phyloP scores from a whole-genome alignment of 2,329 filamentous ascomycete genomes.

The Ophioceras dolichostomum region DNA sequence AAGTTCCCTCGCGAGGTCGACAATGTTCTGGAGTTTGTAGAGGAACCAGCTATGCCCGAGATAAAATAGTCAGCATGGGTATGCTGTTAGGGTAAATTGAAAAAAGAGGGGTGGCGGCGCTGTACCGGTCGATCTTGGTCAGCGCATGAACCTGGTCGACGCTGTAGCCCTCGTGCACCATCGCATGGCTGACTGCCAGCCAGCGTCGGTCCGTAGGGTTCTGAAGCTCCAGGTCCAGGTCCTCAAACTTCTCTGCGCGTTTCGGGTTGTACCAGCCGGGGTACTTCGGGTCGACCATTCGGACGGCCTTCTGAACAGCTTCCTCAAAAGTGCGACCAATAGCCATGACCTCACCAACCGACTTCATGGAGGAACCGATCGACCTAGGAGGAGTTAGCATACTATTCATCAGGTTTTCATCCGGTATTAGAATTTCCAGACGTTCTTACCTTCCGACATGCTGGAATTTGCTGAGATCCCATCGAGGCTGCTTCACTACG shows the following conservation, averaged over 20 bases:
- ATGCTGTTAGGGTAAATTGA: too few species aligned
- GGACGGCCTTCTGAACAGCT: conserved; percentile 97
- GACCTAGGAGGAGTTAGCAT: too few species aligned
- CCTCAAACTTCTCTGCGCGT: conserved; percentile 74
- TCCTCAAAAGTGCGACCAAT: conserved; percentile 98
- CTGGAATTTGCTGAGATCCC: conserved; percentile 98
- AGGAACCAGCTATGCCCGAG: conserved; percentile 42
- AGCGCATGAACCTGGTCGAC: conserved; percentile 87
- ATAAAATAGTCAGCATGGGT: too few species aligned
- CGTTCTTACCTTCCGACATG: conserved; percentile 98
- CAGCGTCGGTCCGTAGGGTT: conserved; percentile 95
- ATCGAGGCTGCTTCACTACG: conserved; percentile 96
- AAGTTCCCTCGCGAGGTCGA: conserved; percentile 77
- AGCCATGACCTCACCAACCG: conserved; percentile 97
- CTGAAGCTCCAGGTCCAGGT: conserved; percentile 77
- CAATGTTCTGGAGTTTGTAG: conserved; percentile 95
- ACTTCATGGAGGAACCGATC: conserved; percentile 98
- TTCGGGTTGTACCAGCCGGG: conserved; percentile 62
- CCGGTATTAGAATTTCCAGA: too few species aligned
- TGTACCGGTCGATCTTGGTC: conserved; percentile 54
- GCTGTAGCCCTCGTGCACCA: conserved; percentile 93
- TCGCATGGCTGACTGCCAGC: conserved; percentile 94
- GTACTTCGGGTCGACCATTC: conserved; percentile 87
- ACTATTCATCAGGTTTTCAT: too few species aligned
- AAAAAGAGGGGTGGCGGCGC: too few species aligned